A percentile compares a stretch with the other conserved stretches of the same genome.
These are phyloP conservation scores for Boletus rubescentipes DNA, from an alignment of 768 basidiomycete species.

Conservation along the genomic window DNA sequence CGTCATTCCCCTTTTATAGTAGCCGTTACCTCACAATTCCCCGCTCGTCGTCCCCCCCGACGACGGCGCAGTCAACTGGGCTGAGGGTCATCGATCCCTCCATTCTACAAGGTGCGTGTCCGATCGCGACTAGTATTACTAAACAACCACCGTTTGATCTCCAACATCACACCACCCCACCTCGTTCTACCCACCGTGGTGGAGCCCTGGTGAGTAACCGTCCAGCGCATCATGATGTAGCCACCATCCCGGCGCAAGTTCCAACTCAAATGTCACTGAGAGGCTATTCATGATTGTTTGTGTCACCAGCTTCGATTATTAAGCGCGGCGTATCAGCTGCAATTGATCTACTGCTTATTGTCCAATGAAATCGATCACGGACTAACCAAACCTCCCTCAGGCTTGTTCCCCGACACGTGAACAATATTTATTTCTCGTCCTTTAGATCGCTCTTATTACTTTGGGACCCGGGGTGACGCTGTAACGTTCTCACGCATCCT, in stretches of 20 bases:
- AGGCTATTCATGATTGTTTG: neutral
- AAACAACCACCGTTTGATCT: no score
- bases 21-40: slow-evolving; percentile 3
- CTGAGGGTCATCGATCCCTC: neutral
- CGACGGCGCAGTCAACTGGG: slow-evolving; percentile 4
- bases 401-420: no score
- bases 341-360: no score
- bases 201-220: neutral
- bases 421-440: no score
- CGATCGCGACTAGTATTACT: neutral
- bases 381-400: no score
- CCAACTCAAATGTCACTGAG: neutral
- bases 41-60: slow-evolving; percentile 1
- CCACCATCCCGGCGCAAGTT: neutral
- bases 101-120: neutral
- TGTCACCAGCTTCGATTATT: neutral
- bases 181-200: neutral
- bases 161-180: no score
- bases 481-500: no score
- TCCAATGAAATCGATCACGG: no score
- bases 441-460: no score
- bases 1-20: slow-evolving; percentile 28
- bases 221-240: neutral
- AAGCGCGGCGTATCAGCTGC: no score
- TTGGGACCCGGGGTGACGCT: no score